Conservation (phyloP, 441 rosid species). For the Pelargonium citronellum region DNA sequence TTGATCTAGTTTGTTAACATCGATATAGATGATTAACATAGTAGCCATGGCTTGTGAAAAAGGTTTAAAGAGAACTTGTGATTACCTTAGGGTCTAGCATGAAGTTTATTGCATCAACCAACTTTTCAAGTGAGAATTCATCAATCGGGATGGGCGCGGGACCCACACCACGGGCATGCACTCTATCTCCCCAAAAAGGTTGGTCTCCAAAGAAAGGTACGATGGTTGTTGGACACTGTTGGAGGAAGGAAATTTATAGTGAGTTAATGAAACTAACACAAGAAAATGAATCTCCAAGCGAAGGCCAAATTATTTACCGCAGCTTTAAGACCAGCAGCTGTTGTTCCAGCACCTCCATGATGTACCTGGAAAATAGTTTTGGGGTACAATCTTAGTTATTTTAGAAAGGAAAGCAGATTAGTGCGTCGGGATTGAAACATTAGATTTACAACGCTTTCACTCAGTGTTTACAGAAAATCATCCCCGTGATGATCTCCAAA, state of each 20-base stretch:
- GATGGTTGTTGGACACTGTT: conserved; percentile 42
- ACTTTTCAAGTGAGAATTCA: conserved; percentile 34
- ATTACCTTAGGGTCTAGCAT: conserved; percentile 38
- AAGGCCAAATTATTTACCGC: conserved; percentile 25
- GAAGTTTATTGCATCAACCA: conserved; percentile 36
- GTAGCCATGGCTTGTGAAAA: neutral
- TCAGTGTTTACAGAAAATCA: neutral
- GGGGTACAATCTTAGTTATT: neutral
- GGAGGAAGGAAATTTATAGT: neutral
- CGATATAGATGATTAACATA: neutral
- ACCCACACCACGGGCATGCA: conserved; percentile 38
- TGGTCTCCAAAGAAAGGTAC: conserved; percentile 52
- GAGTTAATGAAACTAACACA: neutral
- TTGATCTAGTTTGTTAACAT: no score
- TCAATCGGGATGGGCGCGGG: conserved; percentile 42
- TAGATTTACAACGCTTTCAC: neutral
- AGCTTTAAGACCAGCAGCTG: conserved; percentile 47
- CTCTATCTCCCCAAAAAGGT: conserved; percentile 46
- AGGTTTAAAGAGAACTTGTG: neutral
- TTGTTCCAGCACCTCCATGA: conserved; percentile 50
- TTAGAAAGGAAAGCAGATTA: neutral
- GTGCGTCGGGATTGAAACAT: neutral
- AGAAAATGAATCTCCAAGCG: neutral
- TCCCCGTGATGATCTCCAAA: neutral
- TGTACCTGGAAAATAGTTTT: conserved; percentile 29